Base-by-base conservation (phyloP, 2,329 filamentous ascomycete genomes). In the Madurella fahalii region DNA sequence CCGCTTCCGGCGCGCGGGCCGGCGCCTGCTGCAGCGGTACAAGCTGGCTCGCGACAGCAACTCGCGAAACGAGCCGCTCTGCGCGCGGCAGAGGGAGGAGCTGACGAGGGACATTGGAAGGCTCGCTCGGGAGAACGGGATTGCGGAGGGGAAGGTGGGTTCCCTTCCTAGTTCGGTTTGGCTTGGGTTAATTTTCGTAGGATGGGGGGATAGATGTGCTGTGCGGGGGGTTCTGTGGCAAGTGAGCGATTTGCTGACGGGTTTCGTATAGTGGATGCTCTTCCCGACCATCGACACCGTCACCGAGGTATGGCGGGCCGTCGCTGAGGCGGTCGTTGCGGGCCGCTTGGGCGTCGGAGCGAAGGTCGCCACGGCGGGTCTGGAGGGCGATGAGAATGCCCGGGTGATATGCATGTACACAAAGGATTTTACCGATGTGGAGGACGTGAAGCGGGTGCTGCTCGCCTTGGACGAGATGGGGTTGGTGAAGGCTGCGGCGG, bases 331-430 rank as follows among this genome's bases (percentile, higher is more conserved):
- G 8, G 51, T 53, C 17, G 51, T 44, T 5, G 40, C 18, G 7
- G 25, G 41, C 18, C 11, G 40, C 32, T 34, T 53, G 2, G 51
- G 51, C 2, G 31, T 25, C 2, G 37, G n/a, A 0, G 52, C 47
- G 4, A 50, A 50, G 9, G 47, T 54, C 25, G 17, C 52, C 41
- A 54, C 52, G 15, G 16, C 34, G 20, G 9, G 47, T 2, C 3
- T 34, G 17, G 41, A 41, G 9, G 46, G 42, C 5, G 41, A 50
- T 41, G 17, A 32, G n/a, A 7, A 25, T 25, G 7, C 31, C 11
- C 15, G 45, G 46, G 13, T 54, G 40, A 47, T 54, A 9, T 54
- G 52, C 5, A 46, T 54, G 17, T 54, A 54, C 15, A 54, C 52
- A 9, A 41, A 20, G 47, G 47, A 54, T 30, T 54, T 50, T 37